Evolutionary conservation across 2,329 filamentous ascomycete species (phyloP).

Genomic region (Cucurbitaria berberidis): DNA sequence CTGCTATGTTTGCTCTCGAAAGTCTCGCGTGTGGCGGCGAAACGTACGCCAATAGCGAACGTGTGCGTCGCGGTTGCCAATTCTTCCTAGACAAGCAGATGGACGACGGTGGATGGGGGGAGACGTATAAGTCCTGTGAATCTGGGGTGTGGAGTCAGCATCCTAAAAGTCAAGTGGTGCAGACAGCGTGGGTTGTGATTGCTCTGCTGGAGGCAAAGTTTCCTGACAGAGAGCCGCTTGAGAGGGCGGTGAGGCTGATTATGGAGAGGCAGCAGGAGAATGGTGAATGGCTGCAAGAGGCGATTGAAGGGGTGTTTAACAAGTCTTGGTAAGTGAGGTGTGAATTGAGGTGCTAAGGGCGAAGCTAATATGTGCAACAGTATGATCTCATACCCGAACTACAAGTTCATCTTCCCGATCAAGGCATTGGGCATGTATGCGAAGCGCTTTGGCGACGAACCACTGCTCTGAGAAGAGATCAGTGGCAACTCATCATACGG

Average conservation of each 20-base stretch:
- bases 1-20: constrained; percentile 93
- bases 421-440: constrained; percentile 93
- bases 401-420: constrained; percentile 95
- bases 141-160: constrained; percentile 77
- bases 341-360: not conserved
- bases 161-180: constrained; percentile 83
- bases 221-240: constrained; percentile 74
- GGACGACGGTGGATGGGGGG: constrained; percentile 92
- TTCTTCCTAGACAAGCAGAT: constrained; percentile 87
- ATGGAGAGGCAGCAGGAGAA: constrained; percentile 85
- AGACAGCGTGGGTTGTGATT: constrained; percentile 90
- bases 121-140: constrained; percentile 89
- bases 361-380: constrained; percentile 48
- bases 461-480: constrained; percentile 16
- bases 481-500: not conserved
- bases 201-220: constrained; percentile 83
- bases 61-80: constrained; percentile 76
- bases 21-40: constrained; percentile 82
- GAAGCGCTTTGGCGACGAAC: constrained; percentile 39
- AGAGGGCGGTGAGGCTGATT: constrained; percentile 77
- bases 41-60: constrained; percentile 74
- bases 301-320: constrained; percentile 98
- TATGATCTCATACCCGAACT: constrained; percentile 99
- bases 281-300: constrained; percentile 94
- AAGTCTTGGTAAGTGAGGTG: constrained; percentile 77